phyloP scores from a whole-genome alignment of 2,329 filamentous ascomycete genomes.

The Lizonia empirigonia region DNA sequence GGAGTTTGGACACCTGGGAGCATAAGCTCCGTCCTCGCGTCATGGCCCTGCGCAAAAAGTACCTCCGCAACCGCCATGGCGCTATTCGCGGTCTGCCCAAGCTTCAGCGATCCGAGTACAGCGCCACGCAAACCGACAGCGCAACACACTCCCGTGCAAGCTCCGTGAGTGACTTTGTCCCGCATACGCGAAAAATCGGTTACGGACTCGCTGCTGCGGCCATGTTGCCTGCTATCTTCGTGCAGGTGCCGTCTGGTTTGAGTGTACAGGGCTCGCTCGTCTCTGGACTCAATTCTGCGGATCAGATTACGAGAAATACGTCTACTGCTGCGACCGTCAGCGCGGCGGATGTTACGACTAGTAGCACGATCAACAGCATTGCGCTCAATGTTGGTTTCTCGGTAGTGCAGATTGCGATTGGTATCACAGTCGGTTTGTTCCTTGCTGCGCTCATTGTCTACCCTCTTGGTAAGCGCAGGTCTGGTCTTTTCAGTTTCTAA shows the following conservation, averaged over 20 bases:
- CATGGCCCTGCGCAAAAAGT: conserved; percentile 35
- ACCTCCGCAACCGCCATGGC: conserved; percentile 28
- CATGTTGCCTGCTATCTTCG: conserved; percentile 85
- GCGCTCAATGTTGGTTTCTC: conserved; percentile 56
- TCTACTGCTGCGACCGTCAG: conserved; percentile 53
- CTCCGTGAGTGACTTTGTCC: conserved; percentile 35
- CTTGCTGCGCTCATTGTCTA: conserved; percentile 56
- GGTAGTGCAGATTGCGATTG: conserved; percentile 58
- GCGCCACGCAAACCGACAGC: conserved; percentile 25
- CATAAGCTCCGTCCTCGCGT: conserved; percentile 52
- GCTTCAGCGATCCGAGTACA: conserved; percentile 29
- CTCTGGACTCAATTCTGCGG: conserved; percentile 61
- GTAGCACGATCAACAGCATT: conserved; percentile 48
- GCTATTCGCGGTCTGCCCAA: conserved; percentile 15
- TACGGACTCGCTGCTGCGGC: conserved; percentile 83
- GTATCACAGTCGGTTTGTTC: conserved; percentile 58
- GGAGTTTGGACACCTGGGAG: conserved; percentile 61
- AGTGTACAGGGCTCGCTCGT: conserved; percentile 64
- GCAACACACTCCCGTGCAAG: conserved; percentile 27
- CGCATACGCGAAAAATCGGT: conserved; percentile 52
- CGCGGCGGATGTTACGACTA: conserved; percentile 30
- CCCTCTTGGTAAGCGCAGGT: conserved; percentile 56
- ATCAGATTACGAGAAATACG: conserved; percentile 58
- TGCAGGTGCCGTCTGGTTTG: conserved; percentile 65
- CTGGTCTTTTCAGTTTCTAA: conserved; percentile 46